Evolutionary conservation across 768 basidiomycete genomes (phyloP), one percentile per base, ranked within the genome.

Genomic region (Pilatotrama ljubarskyi): DNA sequence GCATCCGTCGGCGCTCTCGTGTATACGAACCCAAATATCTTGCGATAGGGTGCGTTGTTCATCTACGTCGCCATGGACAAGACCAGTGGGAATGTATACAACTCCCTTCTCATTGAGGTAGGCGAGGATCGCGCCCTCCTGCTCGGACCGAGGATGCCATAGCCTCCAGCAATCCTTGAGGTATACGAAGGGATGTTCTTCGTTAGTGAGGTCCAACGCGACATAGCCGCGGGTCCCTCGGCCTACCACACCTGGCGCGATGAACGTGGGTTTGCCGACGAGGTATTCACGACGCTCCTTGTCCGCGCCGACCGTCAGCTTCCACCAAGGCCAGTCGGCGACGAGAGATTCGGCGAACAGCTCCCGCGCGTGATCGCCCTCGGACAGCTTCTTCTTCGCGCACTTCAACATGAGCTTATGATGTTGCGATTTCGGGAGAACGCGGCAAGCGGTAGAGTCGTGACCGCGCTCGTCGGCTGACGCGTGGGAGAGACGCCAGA

Each of bases 111-210:
- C 26, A n/a, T 60, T 60, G 22, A 60, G 52, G 26, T 41, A 32
- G 15, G 13, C 20, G 11, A 60, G 44, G n/a, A 53, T 48, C 3
- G 22, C 36, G 14, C 59, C 59, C 22, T 60, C 59, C 11, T 29
- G 29, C 41, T 54, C 35, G 13, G 40, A 29, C 0, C 47, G 35
- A 1, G 8, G 41, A 20, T 52, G 49, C 2, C 2, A 36, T 9
- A 60, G 32, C 5, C 59, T 40, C 59, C 59, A 60, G 14, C 18
- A 24, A n/a, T 51, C 51, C 51, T 51, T 51, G 37, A 51, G 14
- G 11, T 20, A 51, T 18, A 51, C 51, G 13, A 51, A 41, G 14
- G 36, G 17, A 6, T 17, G 20, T 8, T 25, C 15, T 10, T 20
- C 22, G 44, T 46, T 9, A 5, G 44, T 46, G 44, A 24, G 18